Conservation (phyloP, 805 yeast species). For the Yamadazyma phyllophila region DNA sequence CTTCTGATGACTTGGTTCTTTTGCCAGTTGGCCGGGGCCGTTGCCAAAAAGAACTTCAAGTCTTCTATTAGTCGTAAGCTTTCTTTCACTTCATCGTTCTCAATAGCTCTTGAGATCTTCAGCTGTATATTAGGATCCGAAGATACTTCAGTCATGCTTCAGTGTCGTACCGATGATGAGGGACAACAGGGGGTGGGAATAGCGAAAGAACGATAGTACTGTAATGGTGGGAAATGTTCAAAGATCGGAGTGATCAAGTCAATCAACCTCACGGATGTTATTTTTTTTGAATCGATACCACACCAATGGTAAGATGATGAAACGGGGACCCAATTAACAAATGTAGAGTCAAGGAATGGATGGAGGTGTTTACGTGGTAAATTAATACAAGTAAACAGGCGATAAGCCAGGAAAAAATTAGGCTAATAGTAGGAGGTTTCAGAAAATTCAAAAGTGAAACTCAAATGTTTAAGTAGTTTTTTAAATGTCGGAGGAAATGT, state of each 20-base stretch:
- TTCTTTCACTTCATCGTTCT: slow-evolving; percentile 30
- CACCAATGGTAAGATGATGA: too few species aligned
- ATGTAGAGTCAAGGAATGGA: background rate
- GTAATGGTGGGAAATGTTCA: background rate
- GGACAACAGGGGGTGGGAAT: background rate
- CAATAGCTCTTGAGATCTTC: slow-evolving; percentile 4
- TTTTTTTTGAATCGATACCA: too few species aligned
- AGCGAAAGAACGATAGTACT: background rate
- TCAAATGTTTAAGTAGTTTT: slow-evolving; percentile 4
- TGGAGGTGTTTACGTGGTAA: background rate
- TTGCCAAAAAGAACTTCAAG: slow-evolving; percentile 78
- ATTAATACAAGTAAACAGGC: background rate
- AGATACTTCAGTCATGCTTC: slow-evolving; percentile 4
- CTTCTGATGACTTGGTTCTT: slow-evolving; percentile 83
- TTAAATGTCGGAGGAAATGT: background rate
- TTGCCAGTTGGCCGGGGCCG: slow-evolving; percentile 95
- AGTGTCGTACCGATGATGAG: background rate
- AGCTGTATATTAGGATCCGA: slow-evolving; percentile 4
- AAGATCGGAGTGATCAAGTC: too few species aligned
- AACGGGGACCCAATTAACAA: background rate
- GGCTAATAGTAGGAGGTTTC: background rate
- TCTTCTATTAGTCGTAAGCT: slow-evolving; percentile 67
- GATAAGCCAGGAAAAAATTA: background rate
- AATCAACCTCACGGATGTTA: too few species aligned
- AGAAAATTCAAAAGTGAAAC: slow-evolving; percentile 11